A percentile compares a stretch with the other conserved stretches of the same genome.
phyloP scores from a whole-genome alignment of 306 rosid species.

The Alnus rubra region DNA sequence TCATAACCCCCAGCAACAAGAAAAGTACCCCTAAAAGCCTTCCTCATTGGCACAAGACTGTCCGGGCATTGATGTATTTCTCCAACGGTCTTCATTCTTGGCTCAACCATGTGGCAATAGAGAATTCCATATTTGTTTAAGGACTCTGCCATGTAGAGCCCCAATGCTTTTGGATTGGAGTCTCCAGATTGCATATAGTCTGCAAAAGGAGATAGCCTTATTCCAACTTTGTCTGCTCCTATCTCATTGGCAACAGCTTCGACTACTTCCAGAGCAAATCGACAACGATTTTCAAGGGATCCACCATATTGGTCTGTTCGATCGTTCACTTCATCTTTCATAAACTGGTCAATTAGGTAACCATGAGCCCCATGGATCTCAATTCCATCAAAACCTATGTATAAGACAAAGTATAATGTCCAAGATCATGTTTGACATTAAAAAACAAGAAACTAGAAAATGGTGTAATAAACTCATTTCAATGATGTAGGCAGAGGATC shows the following conservation, averaged over 20 bases:
- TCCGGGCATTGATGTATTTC: not conserved
- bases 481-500: not conserved
- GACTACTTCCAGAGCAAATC: slow-evolving; percentile 35
- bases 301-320: slow-evolving; percentile 47
- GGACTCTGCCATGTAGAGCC: slow-evolving; percentile 23
- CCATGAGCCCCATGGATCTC: slow-evolving; percentile 48
- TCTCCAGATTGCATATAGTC: slow-evolving; percentile 28
- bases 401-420: not conserved
- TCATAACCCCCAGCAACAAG: slow-evolving; percentile 30
- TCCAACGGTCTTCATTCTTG: slow-evolving; percentile 22
- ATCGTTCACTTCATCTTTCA: slow-evolving; percentile 36
- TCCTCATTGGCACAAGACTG: slow-evolving; percentile 30
- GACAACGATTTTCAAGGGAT: slow-evolving; percentile 33
- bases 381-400: slow-evolving; percentile 42
- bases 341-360: slow-evolving; percentile 41
- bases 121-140: slow-evolving; percentile 34
- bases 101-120: slow-evolving; percentile 44
- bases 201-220: slow-evolving; percentile 40
- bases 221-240: slow-evolving; percentile 38
- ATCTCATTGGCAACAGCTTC: slow-evolving; percentile 33
- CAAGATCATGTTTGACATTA: not conserved
- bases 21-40: slow-evolving; percentile 37
- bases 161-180: slow-evolving; percentile 37
- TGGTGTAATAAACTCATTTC: not conserved
- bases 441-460: not conserved